Conservation (phyloP, 1,284 basidiomycete species). For the Apiotrichum siamense region DNA sequence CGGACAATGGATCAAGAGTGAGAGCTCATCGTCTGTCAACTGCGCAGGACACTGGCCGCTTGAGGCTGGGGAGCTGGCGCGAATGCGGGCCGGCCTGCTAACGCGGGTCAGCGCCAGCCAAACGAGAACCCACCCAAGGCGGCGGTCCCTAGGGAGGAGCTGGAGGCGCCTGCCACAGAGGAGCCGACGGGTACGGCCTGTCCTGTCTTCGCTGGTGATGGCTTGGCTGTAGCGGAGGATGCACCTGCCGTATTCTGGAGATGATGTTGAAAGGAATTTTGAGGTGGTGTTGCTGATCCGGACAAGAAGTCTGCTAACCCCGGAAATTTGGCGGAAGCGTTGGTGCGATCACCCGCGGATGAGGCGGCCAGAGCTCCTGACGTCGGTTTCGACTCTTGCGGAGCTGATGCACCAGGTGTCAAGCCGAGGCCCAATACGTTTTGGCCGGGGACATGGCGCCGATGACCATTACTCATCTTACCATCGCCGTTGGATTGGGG, state of each 20-base stretch:
- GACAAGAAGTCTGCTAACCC: conserved; percentile 29
- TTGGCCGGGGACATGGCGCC: background rate
- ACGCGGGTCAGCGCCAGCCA: background rate
- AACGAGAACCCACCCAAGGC: background rate
- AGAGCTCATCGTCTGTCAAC: background rate
- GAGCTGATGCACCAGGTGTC: background rate
- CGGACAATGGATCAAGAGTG: too few relatives aligned
- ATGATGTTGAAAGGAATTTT: conserved; percentile 17
- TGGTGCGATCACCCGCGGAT: background rate
- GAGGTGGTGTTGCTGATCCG: conserved; percentile 13
- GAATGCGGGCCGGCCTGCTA: conserved; percentile 5
- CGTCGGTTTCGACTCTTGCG: background rate
- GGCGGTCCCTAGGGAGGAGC: background rate
- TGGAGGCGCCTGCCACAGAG: background rate
- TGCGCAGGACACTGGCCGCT: conserved; percentile 5
- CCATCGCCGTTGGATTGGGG: conserved; percentile 8
- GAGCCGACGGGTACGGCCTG: background rate
- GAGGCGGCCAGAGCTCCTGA: background rate
- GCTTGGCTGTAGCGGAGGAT: background rate
- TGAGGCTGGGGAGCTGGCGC: conserved; percentile 4
- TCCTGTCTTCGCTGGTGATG: background rate
- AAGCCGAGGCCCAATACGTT: background rate
- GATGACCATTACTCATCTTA: conserved; percentile 7
- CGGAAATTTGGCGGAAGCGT: conserved; percentile 20
- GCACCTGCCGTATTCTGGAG: conserved; percentile 1